Evolutionary conservation across 1,139 yeast species (phyloP), one percentile per base, ranked within the genome.

Genomic region (Pichia sp.): DNA sequence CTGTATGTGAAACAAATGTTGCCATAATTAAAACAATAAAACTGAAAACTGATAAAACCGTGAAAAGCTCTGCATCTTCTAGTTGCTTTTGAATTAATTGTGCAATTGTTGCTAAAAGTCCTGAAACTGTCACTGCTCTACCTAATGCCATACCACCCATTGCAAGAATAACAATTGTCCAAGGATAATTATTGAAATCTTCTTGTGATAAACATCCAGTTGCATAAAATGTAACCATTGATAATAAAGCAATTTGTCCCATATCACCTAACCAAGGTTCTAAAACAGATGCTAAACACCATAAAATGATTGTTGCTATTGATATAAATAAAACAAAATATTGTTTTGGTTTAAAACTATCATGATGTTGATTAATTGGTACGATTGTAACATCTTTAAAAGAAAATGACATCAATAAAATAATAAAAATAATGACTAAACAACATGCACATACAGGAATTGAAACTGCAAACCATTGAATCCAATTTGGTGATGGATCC

Each of bases 71-170:
- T 56, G 79, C 75, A 43, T 78, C 74, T 56, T 75, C 76, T 24
- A 86, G 77, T 48, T 70, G 69, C 26, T 63, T 60, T 58, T 85
- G 89, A 48, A 90, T 82, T 2, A 78, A 70, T 12, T 65, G 59
- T 2, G 97, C 97, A 51, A 87, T 78, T 1, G 94, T 81, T n/a
- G 74, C 73, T 46, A 90, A 71, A 45, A 90, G 70, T 0, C 97
- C 97, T 1, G 95, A 86, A 3, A 94, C 82, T 1, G 92, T 77
- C 6, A 90, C 95, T 1, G 95, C 96, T 61, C 84, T 86, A 49
- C 97, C 97, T 37, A 90, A 71, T 0, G 96, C 95, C 50, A 87
- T 75, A 56, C 97, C 97, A 46, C 97, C 97, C 97, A 89, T 89
- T 6, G 97, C 97, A 53, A 90, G 72, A 47, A 90, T 77, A 22